Conservation (phyloP, 1,284 basidiomycete species). For the Sphaerobolus stellatus region DNA sequence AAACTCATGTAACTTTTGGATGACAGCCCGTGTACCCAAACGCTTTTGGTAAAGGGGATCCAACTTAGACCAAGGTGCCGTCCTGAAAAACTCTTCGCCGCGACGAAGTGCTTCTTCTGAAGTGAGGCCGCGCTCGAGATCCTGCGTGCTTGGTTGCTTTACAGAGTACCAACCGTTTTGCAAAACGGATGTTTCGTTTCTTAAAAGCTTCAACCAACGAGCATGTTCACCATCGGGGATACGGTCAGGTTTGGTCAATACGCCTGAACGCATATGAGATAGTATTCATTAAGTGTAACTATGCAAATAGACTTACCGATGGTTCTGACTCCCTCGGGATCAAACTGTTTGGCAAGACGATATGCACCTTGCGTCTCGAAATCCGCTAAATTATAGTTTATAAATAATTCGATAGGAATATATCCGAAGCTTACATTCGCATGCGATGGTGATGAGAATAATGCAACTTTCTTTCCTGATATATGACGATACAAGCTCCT, state of each 20-base stretch:
- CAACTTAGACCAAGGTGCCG: slow-evolving; percentile 55
- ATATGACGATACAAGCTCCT: slow-evolving; percentile 55
- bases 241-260: slow-evolving; percentile 81
- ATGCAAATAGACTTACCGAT: slow-evolving; percentile 49
- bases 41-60: slow-evolving; percentile 48
- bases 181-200: slow-evolving; percentile 54
- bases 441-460: slow-evolving; percentile 68
- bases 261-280: slow-evolving; percentile 44
- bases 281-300: background rate
- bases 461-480: slow-evolving; percentile 65
- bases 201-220: slow-evolving; percentile 58
- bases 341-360: slow-evolving; percentile 53
- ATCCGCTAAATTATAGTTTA: slow-evolving; percentile 48
- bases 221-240: slow-evolving; percentile 62
- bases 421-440: slow-evolving; percentile 54
- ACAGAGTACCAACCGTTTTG: slow-evolving; percentile 72
- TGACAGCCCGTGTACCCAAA: slow-evolving; percentile 55
- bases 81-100: slow-evolving; percentile 70
- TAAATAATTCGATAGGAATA: background rate
- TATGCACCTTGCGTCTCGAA: slow-evolving; percentile 72
- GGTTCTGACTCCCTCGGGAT: slow-evolving; percentile 62
- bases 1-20: slow-evolving; percentile 52
- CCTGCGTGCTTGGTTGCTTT: slow-evolving; percentile 59
- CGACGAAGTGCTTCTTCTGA: slow-evolving; percentile 59
- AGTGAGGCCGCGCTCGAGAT: slow-evolving; percentile 53